These are phyloP conservation scores for Microdochium bolleyi DNA, from an alignment of 2,329 filamentous ascomycete species.

Conservation along the genomic window DNA sequence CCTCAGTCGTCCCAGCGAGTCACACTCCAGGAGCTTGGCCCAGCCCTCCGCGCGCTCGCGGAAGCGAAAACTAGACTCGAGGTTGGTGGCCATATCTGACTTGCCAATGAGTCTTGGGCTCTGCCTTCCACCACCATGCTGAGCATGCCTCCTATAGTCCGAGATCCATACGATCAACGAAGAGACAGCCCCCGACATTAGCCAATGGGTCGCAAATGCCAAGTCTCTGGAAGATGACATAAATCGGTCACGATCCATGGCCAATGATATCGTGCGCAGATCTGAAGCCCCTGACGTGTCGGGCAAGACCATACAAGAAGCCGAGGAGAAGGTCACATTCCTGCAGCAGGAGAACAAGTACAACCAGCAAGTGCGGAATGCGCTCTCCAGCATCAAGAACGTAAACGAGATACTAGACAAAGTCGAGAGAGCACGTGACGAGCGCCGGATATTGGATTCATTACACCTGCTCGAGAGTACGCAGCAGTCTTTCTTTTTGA, in stretches of 20 bases:
- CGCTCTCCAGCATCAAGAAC: constrained; percentile 41
- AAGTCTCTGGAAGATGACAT: constrained; percentile 82
- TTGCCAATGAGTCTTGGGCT: background rate
- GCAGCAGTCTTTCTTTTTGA: constrained; percentile 8
- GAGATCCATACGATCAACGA: constrained; percentile 72
- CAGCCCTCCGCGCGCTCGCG: constrained; percentile 31
- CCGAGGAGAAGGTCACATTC: constrained; percentile 47
- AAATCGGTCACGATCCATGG: constrained; percentile 67
- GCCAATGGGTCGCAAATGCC: constrained; percentile 79
- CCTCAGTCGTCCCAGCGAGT: constrained; percentile 29
- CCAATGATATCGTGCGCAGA: constrained; percentile 71
- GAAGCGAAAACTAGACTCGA: constrained; percentile 35
- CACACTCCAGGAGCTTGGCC: constrained; percentile 24
- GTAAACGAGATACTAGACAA: constrained; percentile 55
- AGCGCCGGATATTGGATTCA: constrained; percentile 48
- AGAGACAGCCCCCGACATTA: constrained; percentile 70
- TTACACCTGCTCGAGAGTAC: constrained; percentile 48
- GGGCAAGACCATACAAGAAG: constrained; percentile 43
- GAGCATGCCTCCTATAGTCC: constrained; percentile 30
- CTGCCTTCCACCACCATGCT: background rate
- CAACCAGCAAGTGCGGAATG: constrained; percentile 45
- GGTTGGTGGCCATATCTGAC: constrained; percentile 18
- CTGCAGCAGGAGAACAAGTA: constrained; percentile 50
- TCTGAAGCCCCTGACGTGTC: constrained; percentile 56
- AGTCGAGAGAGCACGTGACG: constrained; percentile 49